Conservation (phyloP, 192 early-diverging fungal species). For the Coemansia sp. region DNA sequence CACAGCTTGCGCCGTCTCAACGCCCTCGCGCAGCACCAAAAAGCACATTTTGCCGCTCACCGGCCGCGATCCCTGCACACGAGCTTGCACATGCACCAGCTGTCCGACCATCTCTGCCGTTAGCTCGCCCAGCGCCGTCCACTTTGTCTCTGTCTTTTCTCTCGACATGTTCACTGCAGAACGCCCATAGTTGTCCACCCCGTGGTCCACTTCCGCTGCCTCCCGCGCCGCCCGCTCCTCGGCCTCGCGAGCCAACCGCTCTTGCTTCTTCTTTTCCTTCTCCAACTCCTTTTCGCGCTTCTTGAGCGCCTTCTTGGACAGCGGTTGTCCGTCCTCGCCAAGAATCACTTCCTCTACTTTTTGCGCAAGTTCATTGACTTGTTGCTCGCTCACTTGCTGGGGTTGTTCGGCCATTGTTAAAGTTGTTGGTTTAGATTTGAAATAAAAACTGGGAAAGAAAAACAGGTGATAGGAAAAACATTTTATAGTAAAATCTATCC, state of each 20-base stretch:
- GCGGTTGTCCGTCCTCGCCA: constrained; percentile 81
- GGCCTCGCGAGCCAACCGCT: constrained; percentile 61
- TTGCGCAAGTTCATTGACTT: constrained; percentile 47
- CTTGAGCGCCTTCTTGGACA: constrained; percentile 90
- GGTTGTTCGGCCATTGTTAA: constrained; percentile 30
- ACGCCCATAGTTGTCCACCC: constrained; percentile 82
- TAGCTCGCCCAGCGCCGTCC: constrained; percentile 69
- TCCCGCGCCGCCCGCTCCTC: constrained; percentile 65
- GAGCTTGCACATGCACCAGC: constrained; percentile 79
- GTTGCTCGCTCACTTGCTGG: constrained; percentile 11
- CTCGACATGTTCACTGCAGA: constrained; percentile 83
- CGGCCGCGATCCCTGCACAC: constrained; percentile 85
- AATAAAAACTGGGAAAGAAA: too few relatives aligned
- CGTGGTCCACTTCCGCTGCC: constrained; percentile 66
- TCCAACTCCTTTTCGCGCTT: constrained; percentile 89
- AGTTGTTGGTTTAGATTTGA: too few relatives aligned
- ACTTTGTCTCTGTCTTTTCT: constrained; percentile 64
- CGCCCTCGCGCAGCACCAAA: constrained; percentile 83
- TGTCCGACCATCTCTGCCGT: constrained; percentile 65
- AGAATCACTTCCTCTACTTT: constrained; percentile 57
- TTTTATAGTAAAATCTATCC: too few relatives aligned
- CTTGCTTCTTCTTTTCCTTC: constrained; percentile 74
- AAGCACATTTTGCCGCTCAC: constrained; percentile 83
- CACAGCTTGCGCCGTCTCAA: constrained; percentile 87
- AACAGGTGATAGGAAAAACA: too few relatives aligned